Conservation (phyloP, 129 eudicot genomes). For the Pulicaria dysenterica region DNA sequence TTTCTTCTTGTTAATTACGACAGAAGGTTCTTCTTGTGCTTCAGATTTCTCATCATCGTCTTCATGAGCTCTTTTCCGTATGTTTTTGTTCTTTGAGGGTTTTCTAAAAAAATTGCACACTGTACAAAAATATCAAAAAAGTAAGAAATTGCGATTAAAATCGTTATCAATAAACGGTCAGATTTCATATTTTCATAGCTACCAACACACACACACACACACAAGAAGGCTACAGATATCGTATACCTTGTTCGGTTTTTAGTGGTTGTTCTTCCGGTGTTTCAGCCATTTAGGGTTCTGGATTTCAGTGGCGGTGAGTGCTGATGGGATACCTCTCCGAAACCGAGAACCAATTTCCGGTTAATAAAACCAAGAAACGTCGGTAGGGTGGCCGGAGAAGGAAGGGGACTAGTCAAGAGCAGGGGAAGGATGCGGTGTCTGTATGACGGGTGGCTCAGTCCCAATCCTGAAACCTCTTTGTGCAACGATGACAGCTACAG, state of each 20-base stretch:
- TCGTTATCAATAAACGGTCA: background rate
- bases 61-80: conserved; percentile 55
- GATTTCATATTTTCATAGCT: background rate
- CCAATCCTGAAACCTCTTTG: no score
- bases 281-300: conserved; percentile 19
- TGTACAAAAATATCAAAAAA: conserved; percentile 27
- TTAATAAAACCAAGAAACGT: background rate
- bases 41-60: conserved; percentile 52
- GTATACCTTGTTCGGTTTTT: conserved; percentile 38
- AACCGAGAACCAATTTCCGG: background rate
- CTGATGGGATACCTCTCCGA: background rate
- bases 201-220: background rate
- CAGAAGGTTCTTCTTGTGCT: conserved; percentile 46
- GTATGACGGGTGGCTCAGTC: no score
- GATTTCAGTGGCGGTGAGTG: background rate
- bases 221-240: background rate
- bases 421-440: no score
- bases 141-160: background rate
- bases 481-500: no score
- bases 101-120: conserved; percentile 83
- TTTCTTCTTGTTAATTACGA: conserved; percentile 58
- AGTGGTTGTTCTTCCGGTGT: background rate
- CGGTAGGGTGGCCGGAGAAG: background rate
- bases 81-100: conserved; percentile 80
- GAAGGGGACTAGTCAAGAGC: background rate